Evolutionary conservation across 2,329 filamentous ascomycete genomes (phyloP), one percentile per base, ranked within the genome.

Genomic region (Neofusicoccum ribis): DNA sequence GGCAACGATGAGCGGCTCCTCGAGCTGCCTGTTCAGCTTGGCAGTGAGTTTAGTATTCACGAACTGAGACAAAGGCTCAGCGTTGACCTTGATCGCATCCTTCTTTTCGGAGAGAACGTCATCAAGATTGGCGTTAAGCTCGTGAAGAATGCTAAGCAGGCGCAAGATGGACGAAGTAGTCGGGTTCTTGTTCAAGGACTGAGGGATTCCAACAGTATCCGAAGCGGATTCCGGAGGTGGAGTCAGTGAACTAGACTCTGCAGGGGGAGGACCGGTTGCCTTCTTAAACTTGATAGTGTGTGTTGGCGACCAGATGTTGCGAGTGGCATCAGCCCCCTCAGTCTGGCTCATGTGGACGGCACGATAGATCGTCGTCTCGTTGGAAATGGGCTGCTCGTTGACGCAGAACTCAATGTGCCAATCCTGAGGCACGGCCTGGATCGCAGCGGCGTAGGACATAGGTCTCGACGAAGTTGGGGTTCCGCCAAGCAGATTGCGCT

Each of bases 11-110:
- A 99, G 81, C 9, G 95, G 95, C 79, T 99, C 96, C 74, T 99
- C 95, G 12, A 99, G 82, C 76, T 99, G 96, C 34, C 95, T 89
- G 74, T 99, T 99, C 65, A 99, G 86, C 80, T 99, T 99, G 1
- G 95, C 96, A 0, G 95, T 99, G 43, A 99, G 86, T 77, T 99
- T 99, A 0, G 95, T 97, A 74, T 99, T 99, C 79, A 99, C 95
- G 72, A 99, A 99, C 70, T 98, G 93, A 2, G 93, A 90, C 52
- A 96, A 79, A 0, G 94, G 91, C 77, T 98, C 94, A 1, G 89
- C 85, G 58, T 91, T 91, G 34, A 96, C 82, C 67, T 87, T 88
- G 66, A 91, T 79, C 2, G 86, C 81, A 61, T 89, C 88, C 72
- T 90, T 90, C 71, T 91, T 90, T 67, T 94, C 91, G 2, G 91